Percentiles rank a stretch among this genome's conserved stretches.
Evolutionary conservation across 2,329 filamentous ascomycete species (phyloP).

Genomic region (Sphaerulina vaccinii): DNA sequence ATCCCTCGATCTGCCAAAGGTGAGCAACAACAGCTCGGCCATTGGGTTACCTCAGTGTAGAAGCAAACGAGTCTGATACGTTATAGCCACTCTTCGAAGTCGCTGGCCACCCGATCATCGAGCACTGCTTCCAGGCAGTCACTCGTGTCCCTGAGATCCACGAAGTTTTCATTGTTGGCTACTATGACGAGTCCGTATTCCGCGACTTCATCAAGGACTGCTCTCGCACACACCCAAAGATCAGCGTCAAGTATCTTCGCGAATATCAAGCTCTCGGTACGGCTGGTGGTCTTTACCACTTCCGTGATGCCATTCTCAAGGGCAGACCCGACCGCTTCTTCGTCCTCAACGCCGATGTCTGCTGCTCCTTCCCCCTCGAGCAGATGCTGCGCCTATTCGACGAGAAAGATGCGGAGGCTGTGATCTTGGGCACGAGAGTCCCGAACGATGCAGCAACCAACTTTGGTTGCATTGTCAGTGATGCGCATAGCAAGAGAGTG

Average conservation of each 20-base stretch:
- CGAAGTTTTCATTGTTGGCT: constrained; percentile 96
- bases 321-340: constrained; percentile 93
- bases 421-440: constrained; percentile 90
- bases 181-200: constrained; percentile 97
- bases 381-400: constrained; percentile 95
- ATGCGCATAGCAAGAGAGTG: constrained; percentile 88
- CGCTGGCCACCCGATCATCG: constrained; percentile 96
- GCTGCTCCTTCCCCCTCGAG: constrained; percentile 93
- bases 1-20: constrained; percentile 94
- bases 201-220: constrained; percentile 97
- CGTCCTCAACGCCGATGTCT: constrained; percentile 96
- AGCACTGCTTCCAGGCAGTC: constrained; percentile 91
- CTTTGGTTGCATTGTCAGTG: constrained; percentile 97
- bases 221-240: constrained; percentile 76
- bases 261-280: constrained; percentile 97
- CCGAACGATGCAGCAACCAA: constrained; percentile 88
- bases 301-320: constrained; percentile 97
- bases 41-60: not conserved
- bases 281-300: constrained; percentile 95
- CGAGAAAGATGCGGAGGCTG: constrained; percentile 92
- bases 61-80: not conserved
- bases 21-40: constrained; percentile 41
- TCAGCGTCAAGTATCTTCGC: constrained; percentile 90
- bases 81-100: constrained; percentile 91
- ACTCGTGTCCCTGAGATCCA: constrained; percentile 88